Base-by-base conservation (phyloP, 2,329 filamentous ascomycete genomes). In the Paraconiothyrium sp. region DNA sequence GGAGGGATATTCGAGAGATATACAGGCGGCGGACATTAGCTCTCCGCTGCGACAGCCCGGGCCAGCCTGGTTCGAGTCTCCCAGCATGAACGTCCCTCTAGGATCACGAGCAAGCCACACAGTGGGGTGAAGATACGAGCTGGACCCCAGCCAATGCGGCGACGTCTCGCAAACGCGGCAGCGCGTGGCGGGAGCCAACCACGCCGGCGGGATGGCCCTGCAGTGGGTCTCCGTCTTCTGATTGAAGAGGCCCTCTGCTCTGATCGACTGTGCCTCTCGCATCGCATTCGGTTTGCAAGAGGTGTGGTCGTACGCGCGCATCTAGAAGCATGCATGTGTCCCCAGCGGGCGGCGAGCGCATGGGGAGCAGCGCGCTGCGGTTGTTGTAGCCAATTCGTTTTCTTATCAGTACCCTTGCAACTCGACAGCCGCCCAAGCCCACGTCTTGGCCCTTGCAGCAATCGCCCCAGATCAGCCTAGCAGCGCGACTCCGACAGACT, bases 81-180 rank as follows among this genome's bases (percentile, higher is more conserved):
- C 41, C 37, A 61, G 57, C 58, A 64, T 60, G 59, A 58, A 59
- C 20, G n/a, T 56, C 30, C 11, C n/a, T n/a, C 32, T 57, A 56
- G 65, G 52, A 60, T 56, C 52, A 51, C 49, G 50, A 58, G 54
- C 60, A 68, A 68, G 67, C 67, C 71, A 67, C 61, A 57, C 59
- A 65, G 72, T 71, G 72, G 73, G 72, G 69, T 71, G 71, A 62
- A 70, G 70, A 73, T 72, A 74, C 58, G 64, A 64, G 63, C 20
- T 52, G 47, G 55, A 62, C 61, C 55, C 48, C 62, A 69, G 73
- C 72, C 72, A 76, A 73, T 75, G 61, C 63, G 49, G 61, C 58
- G 57, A 54, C 54, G 67, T 65, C 61, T 67, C 61, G 65, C 55
- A 41, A 34, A 39, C 43, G 43, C 30, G 43, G 54, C 43, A 43